Evolutionary conservation across 306 rosid species (phyloP).

Genomic region (Datisca glomerata): DNA sequence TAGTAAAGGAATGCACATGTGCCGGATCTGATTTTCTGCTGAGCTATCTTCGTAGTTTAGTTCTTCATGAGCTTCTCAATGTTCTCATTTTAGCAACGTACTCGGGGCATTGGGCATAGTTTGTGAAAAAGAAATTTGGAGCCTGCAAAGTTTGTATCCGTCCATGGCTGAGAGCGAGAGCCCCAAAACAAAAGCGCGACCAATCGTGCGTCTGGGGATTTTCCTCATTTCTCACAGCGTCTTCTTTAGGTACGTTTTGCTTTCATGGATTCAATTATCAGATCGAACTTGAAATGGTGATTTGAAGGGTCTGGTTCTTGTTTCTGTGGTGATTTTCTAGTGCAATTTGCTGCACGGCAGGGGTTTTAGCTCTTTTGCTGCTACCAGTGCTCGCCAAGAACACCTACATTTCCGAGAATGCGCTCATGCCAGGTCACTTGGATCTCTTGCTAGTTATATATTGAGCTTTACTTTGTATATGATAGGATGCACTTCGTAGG

Average conservation of each 20-base stretch:
- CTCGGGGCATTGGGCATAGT: background rate
- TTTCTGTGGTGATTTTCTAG: constrained; percentile 24
- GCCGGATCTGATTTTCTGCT: too few species aligned
- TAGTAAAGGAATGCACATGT: too few species aligned
- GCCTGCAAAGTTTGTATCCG: constrained; percentile 2
- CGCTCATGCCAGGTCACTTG: constrained; percentile 97
- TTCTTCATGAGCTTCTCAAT: too few species aligned
- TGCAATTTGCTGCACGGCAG: constrained; percentile 51
- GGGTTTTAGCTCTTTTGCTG: constrained; percentile 62
- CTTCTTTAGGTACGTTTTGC: constrained; percentile 40
- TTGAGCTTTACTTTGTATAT: background rate
- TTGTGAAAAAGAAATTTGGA: constrained; percentile 1
- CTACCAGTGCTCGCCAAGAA: constrained; percentile 83
- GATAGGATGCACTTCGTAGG: too few species aligned
- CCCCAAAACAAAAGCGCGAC: constrained; percentile 33
- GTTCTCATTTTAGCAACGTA: background rate
- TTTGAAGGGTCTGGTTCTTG: background rate
- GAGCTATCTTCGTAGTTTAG: too few species aligned
- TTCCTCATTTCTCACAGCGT: constrained; percentile 62
- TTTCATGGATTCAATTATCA: constrained; percentile 1
- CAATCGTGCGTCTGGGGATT: constrained; percentile 59
- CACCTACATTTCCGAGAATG: constrained; percentile 88
- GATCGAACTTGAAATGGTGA: background rate
- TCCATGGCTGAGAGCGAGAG: constrained; percentile 24
- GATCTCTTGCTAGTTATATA: too few species aligned